These are phyloP conservation scores for Globisporangium cylindrosporum DNA, from an alignment of 352 stramenopile species.

Conservation along the genomic window DNA sequence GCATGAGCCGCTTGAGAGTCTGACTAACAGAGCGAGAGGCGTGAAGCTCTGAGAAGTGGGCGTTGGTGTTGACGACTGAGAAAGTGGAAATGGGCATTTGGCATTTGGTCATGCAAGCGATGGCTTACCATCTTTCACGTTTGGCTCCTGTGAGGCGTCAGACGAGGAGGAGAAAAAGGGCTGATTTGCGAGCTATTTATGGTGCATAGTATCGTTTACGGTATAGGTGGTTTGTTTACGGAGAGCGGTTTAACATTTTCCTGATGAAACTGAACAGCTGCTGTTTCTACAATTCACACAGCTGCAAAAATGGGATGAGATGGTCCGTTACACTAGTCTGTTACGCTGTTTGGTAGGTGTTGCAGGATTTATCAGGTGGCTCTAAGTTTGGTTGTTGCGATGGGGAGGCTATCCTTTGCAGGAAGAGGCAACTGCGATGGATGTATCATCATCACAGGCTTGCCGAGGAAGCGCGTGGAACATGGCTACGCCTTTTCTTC, in stretches of 20 bases:
- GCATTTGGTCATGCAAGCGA: background rate
- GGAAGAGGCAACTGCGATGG: background rate
- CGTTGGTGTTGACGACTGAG: background rate
- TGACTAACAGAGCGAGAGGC: background rate
- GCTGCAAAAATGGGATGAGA: background rate
- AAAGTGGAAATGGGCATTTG: background rate
- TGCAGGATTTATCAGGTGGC: background rate
- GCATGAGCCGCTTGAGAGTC: background rate
- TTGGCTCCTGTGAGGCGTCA: background rate
- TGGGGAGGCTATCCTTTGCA: background rate
- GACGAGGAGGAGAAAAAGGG: constrained; percentile 2
- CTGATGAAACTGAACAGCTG: background rate
- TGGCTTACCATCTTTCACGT: background rate
- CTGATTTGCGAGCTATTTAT: background rate
- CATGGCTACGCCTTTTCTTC: background rate
- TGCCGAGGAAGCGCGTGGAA: background rate
- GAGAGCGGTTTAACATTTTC: background rate
- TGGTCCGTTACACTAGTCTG: background rate
- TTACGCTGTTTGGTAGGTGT: background rate
- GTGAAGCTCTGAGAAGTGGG: background rate
- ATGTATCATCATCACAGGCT: background rate
- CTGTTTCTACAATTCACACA: background rate
- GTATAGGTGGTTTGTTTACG: background rate
- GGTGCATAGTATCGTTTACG: background rate
- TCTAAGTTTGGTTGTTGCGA: background rate